Evolutionary conservation across 1,139 yeast species (phyloP), one percentile per base, ranked within the genome.

Genomic region (Torulaspora globosa): DNA sequence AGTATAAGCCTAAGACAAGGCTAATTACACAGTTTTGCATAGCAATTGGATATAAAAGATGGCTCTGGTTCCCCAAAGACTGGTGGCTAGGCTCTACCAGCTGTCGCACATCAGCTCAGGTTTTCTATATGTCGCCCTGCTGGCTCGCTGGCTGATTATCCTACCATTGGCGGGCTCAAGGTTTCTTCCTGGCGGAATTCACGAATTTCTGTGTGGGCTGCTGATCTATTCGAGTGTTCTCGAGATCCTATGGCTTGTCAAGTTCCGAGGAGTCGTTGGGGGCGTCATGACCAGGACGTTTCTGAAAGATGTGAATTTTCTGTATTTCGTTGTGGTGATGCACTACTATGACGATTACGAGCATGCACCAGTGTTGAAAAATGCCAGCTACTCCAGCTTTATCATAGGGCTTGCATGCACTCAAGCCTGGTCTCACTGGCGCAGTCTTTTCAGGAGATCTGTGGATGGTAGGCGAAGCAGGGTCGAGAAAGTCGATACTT

Each of bases 121-220:
- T 12, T 71, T 80, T 3, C 60, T 80, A 19, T 79, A 80, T 78
- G 60, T 71, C 31, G 75, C 82, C 41, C 73, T 83, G 46, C 62
- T 79, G 5, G 64, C 70, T 6, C 63, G 89, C 41, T 72, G 80
- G 53, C 46, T 72, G 11, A 64, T 80, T 2, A 66, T 82, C 27
- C 67, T 79, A 39, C 86, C 85, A 1, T 63, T 82, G 21, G 86
- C 80, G 7, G 85, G 87, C 1, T 65, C 78, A 36, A 71, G 70
- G 52, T 82, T 79, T 55, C 63, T 82, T 24, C 83, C 87, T 1
- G 86, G 83, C 7, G 88, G 88, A 1, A 79, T 82, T 11, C 85
- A 84, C 40, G 83, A 78, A 54, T 80, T 79, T 66, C 77, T 79
- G 54, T 76, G 75, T 34, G 55, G 51, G 15, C 36, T 61, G 10